Percentiles rank a stretch among this genome's conserved stretches.
Evolutionary conservation across 2,329 filamentous ascomycete genomes (phyloP).

Genomic region (Cryphonectria japonica): DNA sequence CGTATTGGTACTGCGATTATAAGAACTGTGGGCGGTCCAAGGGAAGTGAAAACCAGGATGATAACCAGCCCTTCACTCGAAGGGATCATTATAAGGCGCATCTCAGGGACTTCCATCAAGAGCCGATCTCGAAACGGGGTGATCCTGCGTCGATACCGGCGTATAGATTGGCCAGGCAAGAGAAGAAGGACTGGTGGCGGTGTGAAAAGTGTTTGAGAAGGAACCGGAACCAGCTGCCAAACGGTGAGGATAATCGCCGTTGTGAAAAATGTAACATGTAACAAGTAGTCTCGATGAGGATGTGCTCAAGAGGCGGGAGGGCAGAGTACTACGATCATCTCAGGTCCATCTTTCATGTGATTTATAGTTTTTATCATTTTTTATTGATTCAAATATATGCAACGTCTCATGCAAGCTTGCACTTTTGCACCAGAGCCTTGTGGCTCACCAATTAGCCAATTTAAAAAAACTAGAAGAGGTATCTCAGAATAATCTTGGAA

Average conservation of each 20-base stretch:
- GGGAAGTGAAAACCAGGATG: not conserved
- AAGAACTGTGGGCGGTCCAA: not conserved
- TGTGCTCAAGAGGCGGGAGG: not conserved
- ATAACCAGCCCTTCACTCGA: not conserved
- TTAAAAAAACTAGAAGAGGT: not conserved
- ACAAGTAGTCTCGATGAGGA: not conserved
- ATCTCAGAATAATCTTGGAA: not conserved
- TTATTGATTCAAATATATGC: not conserved
- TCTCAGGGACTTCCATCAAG: not conserved
- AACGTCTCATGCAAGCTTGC: not conserved
- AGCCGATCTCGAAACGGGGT: not conserved
- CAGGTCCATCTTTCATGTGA: not conserved
- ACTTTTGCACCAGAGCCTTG: too few species aligned
- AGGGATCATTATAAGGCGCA: not conserved
- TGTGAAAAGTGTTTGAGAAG: not conserved
- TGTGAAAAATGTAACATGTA: not conserved
- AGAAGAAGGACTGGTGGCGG: not conserved
- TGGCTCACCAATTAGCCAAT: not conserved
- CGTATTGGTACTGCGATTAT: not conserved
- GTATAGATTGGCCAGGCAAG: not conserved
- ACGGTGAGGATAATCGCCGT: not conserved
- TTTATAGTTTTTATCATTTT: not conserved
- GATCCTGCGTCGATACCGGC: too few species aligned
- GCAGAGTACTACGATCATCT: too few species aligned
- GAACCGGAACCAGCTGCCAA: not conserved